Conservation (phyloP, 495 filamentous ascomycete species). For the Neurospora sp. region DNA sequence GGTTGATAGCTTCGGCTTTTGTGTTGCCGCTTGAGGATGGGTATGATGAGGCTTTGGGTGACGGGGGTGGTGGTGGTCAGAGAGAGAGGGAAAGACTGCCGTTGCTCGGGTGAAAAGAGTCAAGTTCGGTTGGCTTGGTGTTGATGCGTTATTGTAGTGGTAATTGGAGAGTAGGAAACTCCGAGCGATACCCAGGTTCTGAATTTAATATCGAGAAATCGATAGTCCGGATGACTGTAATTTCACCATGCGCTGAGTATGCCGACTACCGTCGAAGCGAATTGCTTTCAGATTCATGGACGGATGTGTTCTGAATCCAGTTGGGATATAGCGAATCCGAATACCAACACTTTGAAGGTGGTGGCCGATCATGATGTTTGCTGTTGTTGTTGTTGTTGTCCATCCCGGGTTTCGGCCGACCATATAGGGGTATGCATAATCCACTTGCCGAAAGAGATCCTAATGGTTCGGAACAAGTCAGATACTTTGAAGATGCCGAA, state of each 20-base stretch:
- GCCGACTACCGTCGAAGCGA: background rate
- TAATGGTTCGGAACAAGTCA: background rate
- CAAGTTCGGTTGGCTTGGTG: background rate
- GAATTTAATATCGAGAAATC: background rate
- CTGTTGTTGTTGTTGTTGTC: background rate
- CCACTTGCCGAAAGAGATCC: background rate
- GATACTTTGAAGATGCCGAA: background rate
- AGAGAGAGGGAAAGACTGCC: background rate
- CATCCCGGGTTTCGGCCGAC: background rate
- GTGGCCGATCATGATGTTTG: background rate
- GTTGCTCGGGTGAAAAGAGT: constrained; percentile 1
- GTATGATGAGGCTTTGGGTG: constrained; percentile 38
- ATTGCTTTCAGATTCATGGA: background rate
- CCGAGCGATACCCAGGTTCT: background rate
- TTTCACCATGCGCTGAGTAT: background rate
- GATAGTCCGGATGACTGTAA: background rate
- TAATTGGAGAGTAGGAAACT: too few relatives aligned
- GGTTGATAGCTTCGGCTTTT: constrained; percentile 52
- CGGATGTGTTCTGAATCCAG: background rate
- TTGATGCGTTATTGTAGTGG: background rate
- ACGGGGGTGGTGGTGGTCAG: constrained; percentile 19
- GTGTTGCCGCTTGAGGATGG: constrained; percentile 60
- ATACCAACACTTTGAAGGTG: background rate
- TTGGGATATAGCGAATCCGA: background rate
- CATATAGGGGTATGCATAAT: background rate